phyloP scores from a whole-genome alignment of 2,329 filamentous ascomycete species.

The Pseudogymnoascus sp. region DNA sequence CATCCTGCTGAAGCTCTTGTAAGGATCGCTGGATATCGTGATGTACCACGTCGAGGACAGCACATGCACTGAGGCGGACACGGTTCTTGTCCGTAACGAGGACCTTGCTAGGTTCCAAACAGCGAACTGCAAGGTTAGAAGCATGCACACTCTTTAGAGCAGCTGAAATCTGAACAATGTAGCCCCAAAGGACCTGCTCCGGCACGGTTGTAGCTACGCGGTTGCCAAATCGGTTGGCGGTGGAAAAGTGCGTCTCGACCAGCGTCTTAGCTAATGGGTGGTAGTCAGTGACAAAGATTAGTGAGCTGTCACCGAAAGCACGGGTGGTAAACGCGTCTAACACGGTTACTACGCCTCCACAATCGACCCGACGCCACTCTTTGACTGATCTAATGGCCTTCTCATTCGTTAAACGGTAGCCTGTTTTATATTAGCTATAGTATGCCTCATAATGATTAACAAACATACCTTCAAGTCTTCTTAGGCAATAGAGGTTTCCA shows the following conservation, averaged over 20 bases:
- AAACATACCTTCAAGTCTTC: conserved; percentile 68
- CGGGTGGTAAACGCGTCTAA: conserved; percentile 91
- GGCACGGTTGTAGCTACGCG: conserved; percentile 41
- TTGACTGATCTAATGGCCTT: conserved; percentile 80
- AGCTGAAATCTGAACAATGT: conserved; percentile 84
- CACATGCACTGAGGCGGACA: conserved; percentile 80
- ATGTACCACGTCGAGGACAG: conserved; percentile 82
- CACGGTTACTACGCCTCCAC: conserved; percentile 74
- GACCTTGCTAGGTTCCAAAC: conserved; percentile 83
- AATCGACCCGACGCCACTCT: conserved; percentile 81
- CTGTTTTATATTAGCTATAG: conserved; percentile 33
- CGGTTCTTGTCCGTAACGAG: conserved; percentile 86
- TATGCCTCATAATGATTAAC: background rate
- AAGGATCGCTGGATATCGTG: conserved; percentile 65
- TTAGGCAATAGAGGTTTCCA: conserved; percentile 79
- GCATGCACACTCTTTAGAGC: conserved; percentile 82
- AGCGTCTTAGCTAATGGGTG: conserved; percentile 87
- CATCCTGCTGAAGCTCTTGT: conserved; percentile 77
- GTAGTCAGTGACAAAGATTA: conserved; percentile 91
- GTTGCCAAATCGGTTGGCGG: conserved; percentile 32
- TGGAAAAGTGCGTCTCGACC: conserved; percentile 67
- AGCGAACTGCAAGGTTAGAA: conserved; percentile 73
- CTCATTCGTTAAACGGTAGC: conserved; percentile 82
- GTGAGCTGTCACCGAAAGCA: conserved; percentile 87
- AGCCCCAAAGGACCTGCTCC: conserved; percentile 81